These are phyloP conservation scores for Glycyrrhiza uralensis DNA, from an alignment of 306 rosid species.

Conservation along the genomic window DNA sequence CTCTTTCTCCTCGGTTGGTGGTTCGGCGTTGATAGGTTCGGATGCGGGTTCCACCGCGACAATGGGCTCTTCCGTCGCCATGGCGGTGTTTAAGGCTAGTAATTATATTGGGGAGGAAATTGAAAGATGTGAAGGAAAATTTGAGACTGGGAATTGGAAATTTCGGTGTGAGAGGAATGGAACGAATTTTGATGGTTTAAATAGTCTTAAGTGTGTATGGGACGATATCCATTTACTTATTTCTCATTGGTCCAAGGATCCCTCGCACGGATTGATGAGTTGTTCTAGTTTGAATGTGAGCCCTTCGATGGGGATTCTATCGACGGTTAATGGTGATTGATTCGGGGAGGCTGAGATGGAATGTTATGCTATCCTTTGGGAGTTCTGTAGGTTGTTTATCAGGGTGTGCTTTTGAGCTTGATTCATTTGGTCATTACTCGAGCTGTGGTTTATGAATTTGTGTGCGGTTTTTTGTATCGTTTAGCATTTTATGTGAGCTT, in stretches of 20 bases:
- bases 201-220: slow-evolving; percentile 50
- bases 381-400: not conserved
- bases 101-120: not conserved
- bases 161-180: slow-evolving; percentile 47
- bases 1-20: slow-evolving; percentile 30
- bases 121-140: not conserved
- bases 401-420: slow-evolving; percentile 76
- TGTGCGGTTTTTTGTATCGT: slow-evolving; percentile 19
- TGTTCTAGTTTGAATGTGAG: slow-evolving; percentile 45
- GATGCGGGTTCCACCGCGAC: slow-evolving; percentile 32
- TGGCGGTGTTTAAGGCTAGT: not conserved
- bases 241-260: slow-evolving; percentile 49
- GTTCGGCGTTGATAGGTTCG: slow-evolving; percentile 30
- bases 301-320: slow-evolving; percentile 48
- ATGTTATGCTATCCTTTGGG: not conserved
- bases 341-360: slow-evolving; percentile 13
- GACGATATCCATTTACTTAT: slow-evolving; percentile 35
- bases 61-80: slow-evolving; percentile 64
- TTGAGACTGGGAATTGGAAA: slow-evolving; percentile 17
- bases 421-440: slow-evolving; percentile 38
- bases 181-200: slow-evolving; percentile 48
- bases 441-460: not conserved
- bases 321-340: slow-evolving; percentile 43
- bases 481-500: slow-evolving; percentile 57
- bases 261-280: slow-evolving; percentile 55